Evolutionary conservation across 306 rosid species (phyloP).

Genomic region (Ormosia semicastrata): DNA sequence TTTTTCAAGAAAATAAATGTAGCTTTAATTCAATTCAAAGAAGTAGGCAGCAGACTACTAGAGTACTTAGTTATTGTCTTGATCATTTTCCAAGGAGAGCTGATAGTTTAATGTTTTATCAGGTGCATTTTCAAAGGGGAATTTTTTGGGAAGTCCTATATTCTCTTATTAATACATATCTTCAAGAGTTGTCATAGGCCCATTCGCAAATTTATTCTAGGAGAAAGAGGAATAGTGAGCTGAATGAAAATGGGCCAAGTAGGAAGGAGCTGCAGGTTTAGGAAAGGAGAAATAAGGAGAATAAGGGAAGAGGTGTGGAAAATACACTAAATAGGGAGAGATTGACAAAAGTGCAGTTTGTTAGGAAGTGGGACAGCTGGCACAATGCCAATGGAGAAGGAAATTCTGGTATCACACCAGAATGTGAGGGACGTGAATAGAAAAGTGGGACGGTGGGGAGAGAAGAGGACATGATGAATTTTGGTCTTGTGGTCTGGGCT

Average conservation of each 20-base stretch:
- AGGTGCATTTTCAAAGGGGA: too few relatives aligned
- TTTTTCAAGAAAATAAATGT: not conserved
- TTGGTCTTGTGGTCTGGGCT: not conserved
- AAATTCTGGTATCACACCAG: not conserved
- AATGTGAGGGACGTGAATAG: not conserved
- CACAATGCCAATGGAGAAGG: not conserved
- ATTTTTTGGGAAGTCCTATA: too few relatives aligned
- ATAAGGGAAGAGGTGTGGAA: too few relatives aligned
- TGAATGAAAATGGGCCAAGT: too few relatives aligned
- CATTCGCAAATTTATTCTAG: too few relatives aligned
- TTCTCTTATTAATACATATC: too few relatives aligned
- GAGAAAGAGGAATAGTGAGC: too few relatives aligned
- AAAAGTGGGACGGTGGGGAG: not conserved
- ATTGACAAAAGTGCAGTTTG: not conserved
- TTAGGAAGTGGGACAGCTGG: not conserved
- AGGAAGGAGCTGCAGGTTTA: too few relatives aligned
- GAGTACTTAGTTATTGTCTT: not conserved
- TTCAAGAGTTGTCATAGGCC: too few relatives aligned
- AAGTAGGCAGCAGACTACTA: not conserved
- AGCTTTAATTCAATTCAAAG: not conserved
- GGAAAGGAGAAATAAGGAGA: too few relatives aligned
- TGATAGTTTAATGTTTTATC: too few relatives aligned
- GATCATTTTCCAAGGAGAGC: too few relatives aligned
- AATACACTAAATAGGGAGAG: not conserved
- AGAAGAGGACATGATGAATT: not conserved